A percentile compares a stretch with the other conserved stretches of the same genome.
phyloP scores from a whole-genome alignment of 495 filamentous ascomycete species.

The Xylaria cubensis region DNA sequence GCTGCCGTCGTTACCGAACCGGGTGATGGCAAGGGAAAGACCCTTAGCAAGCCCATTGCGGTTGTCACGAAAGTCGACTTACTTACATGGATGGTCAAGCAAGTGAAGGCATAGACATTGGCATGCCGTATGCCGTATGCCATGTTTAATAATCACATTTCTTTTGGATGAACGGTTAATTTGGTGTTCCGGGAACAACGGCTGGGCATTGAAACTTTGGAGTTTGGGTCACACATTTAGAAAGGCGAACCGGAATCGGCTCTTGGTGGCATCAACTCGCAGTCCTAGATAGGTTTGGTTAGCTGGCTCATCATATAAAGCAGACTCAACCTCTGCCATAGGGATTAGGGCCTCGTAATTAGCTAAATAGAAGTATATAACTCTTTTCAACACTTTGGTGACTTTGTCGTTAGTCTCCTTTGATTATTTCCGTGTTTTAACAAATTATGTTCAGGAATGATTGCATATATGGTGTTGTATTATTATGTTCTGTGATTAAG shows the following conservation, averaged over 20 bases:
- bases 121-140: neutral
- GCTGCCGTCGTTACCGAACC: slow-evolving; percentile 90
- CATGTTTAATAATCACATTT: neutral
- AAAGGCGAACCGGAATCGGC: neutral
- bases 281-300: slow-evolving; percentile 22
- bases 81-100: slow-evolving; percentile 88
- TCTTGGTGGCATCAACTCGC: slow-evolving; percentile 27
- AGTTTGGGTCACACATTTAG: slow-evolving; percentile 14
- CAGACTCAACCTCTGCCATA: slow-evolving; percentile 27
- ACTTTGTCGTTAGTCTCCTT: neutral
- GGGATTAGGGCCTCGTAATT: neutral
- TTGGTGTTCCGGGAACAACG: slow-evolving; percentile 30
- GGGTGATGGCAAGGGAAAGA: slow-evolving; percentile 53
- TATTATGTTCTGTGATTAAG: slow-evolving; percentile 11
- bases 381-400: neutral
- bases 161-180: slow-evolving; percentile 12
- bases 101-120: slow-evolving; percentile 52
- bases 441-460: neutral
- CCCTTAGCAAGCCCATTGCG: slow-evolving; percentile 76
- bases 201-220: slow-evolving; percentile 14
- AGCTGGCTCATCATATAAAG: slow-evolving; percentile 4
- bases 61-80: slow-evolving; percentile 97
- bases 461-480: neutral
- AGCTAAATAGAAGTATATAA: slow-evolving; percentile 12
- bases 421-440: neutral